Evolutionary conservation across 257 asterid species (phyloP), one percentile per base, ranked within the genome.

Genomic region (Marsdenia floribunda): DNA sequence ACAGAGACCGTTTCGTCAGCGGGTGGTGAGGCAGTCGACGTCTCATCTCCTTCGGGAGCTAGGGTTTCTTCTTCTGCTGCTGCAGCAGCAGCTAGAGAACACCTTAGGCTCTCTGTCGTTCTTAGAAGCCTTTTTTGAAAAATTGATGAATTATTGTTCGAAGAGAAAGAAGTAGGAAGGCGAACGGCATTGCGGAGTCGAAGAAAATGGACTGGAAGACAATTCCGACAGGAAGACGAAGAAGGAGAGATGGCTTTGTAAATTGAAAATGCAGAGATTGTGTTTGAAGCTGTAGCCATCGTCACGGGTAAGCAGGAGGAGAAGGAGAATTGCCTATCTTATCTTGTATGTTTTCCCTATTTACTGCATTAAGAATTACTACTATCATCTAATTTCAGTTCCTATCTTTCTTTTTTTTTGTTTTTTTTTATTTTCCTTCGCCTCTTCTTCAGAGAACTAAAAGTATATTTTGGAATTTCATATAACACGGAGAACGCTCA

Each of bases 1-100:
- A 91, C 96, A 29, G 98, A 91, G 67, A 93, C 96, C 19, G 96
- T 79, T 80, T 84, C 89, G 55, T 86, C 96, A 14, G 81, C 70
- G 38, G 85, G 58, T 16, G 83, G 68, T 3, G 87, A 75, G 14
- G 84, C 61, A 47, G 84, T 52, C 29, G 84, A 61, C 3, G 77
- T 69, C 60, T 68, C 87, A 3, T 64, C 81, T 50, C 84, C 76
- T 54, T 71, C 82, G 29, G 69, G 79, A 66, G 21, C 52, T 63
- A 68, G 71, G n/a, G 80, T 70, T 64, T 55, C 82, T 63, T 70
- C 90, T 37, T 79, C 96, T 26, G 85, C 82, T 29, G 82, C 0
- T 29, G 33, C 1, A 1, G 33, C 33, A 29, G 33, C 82, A 26
- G 94, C 68, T 21, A 57, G 22, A 54, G 67, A 76, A n/a, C 70